phyloP scores from a whole-genome alignment of 2,329 filamentous ascomycete genomes.

The Penicillium verrucosum region DNA sequence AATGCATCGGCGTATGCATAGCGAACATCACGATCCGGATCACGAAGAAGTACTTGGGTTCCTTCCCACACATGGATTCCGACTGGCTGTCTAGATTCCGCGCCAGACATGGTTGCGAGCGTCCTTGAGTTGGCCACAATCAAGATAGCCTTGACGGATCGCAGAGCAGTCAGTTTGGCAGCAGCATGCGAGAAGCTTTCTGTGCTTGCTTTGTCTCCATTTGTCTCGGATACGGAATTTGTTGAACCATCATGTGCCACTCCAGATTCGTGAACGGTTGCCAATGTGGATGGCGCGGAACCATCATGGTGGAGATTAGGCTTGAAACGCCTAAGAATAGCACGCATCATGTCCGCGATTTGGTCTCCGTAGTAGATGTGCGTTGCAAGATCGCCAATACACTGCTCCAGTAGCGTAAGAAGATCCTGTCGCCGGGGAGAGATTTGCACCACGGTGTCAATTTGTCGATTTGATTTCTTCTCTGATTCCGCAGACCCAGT shows the following conservation, averaged over 20 bases:
- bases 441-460: slow-evolving; percentile 21
- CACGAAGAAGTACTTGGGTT: slow-evolving; percentile 88
- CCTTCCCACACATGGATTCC: slow-evolving; percentile 87
- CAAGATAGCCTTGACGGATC: slow-evolving; percentile 77
- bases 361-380: slow-evolving; percentile 98
- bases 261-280: slow-evolving; percentile 24
- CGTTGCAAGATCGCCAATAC: slow-evolving; percentile 85
- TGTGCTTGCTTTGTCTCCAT: slow-evolving; percentile 49
- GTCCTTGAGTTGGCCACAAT: slow-evolving; percentile 71
- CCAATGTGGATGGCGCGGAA: slow-evolving; percentile 40
- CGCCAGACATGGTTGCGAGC: slow-evolving; percentile 57
- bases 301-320: slow-evolving; percentile 52
- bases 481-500: slow-evolving; percentile 31
- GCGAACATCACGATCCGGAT: slow-evolving; percentile 72
- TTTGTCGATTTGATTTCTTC: slow-evolving; percentile 18
- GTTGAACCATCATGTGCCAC: slow-evolving; percentile 15
- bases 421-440: slow-evolving; percentile 61
- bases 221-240: slow-evolving; percentile 14
- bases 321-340: slow-evolving; percentile 74
- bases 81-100: slow-evolving; percentile 69
- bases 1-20: slow-evolving; percentile 83
- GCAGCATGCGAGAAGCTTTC: slow-evolving; percentile 61
- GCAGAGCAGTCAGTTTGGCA: slow-evolving; percentile 64
- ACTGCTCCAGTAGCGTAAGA: slow-evolving; percentile 68
- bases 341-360: slow-evolving; percentile 86